Conservation (phyloP, 805 yeast species). For the Lachancea fermentati region DNA sequence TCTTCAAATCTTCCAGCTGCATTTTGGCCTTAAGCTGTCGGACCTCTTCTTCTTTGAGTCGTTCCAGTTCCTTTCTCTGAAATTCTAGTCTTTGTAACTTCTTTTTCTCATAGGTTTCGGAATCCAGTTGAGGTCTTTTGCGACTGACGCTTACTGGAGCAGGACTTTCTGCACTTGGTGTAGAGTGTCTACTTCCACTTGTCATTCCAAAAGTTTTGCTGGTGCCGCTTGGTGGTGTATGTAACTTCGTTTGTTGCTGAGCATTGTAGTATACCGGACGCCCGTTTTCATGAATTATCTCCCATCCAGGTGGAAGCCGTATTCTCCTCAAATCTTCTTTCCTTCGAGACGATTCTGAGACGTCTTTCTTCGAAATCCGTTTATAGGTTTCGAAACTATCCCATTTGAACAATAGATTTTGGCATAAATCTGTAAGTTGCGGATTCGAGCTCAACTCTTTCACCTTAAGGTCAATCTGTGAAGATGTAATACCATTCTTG, state of each 20-base stretch:
- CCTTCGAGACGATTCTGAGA: conserved; percentile 23
- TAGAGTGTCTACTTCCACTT: conserved; percentile 4
- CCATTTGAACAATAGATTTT: conserved; percentile 60
- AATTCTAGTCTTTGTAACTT: conserved; percentile 26
- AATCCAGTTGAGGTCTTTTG: conserved; percentile 21
- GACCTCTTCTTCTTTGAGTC: conserved; percentile 23
- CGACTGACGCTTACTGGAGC: not conserved
- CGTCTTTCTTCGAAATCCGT: conserved; percentile 62
- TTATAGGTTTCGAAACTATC: conserved; percentile 70
- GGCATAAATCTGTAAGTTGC: conserved; percentile 25
- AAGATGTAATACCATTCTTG: conserved; percentile 67
- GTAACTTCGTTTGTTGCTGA: conserved; percentile 25
- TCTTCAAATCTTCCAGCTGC: conserved; percentile 25
- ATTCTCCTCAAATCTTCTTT: conserved; percentile 28
- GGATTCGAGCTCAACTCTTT: conserved; percentile 34
- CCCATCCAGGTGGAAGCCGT: conserved; percentile 33
- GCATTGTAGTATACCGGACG: conserved; percentile 31
- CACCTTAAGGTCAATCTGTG: conserved; percentile 65
- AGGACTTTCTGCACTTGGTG: conserved; percentile 2
- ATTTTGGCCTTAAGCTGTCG: conserved; percentile 19
- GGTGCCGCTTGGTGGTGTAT: conserved; percentile 27
- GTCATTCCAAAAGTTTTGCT: conserved; percentile 7
- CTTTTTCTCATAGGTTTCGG: conserved; percentile 28
- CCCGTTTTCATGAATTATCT: conserved; percentile 32
- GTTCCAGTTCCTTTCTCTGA: conserved; percentile 21